Percentiles rank a stretch among this genome's conserved stretches.
phyloP scores from a whole-genome alignment of 208 protist genomes.

The Leishmania major region DNA sequence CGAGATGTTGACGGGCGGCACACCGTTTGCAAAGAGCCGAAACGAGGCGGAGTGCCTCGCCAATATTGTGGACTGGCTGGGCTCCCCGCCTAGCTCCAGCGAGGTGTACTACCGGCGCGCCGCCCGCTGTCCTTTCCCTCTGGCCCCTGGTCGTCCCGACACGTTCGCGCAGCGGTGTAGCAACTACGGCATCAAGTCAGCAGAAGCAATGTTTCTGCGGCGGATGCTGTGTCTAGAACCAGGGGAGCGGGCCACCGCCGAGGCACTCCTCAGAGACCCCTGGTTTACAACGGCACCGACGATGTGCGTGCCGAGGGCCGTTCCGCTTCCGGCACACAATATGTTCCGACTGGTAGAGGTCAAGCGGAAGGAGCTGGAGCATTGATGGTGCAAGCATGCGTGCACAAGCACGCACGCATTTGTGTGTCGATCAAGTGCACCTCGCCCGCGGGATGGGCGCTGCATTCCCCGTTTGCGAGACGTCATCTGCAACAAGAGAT shows the following conservation, averaged over 20 bases:
- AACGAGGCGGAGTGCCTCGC: conserved; percentile 60
- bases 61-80: conserved; percentile 81
- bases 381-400: background rate
- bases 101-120: conserved; percentile 42
- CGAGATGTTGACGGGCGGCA: conserved; percentile 97
- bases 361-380: conserved; percentile 23
- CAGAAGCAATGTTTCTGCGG: conserved; percentile 61
- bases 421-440: background rate
- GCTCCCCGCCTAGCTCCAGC: conserved; percentile 57
- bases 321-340: conserved; percentile 67
- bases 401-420: background rate
- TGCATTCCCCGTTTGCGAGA: background rate
- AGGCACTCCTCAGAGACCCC: conserved; percentile 53
- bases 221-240: conserved; percentile 85
- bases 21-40: conserved; percentile 81
- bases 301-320: conserved; percentile 54
- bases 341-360: conserved; percentile 73
- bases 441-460: background rate
- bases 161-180: conserved; percentile 66
- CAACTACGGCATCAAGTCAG: conserved; percentile 35
- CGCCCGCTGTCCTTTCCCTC: conserved; percentile 11
- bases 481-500: background rate
- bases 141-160: conserved; percentile 36
- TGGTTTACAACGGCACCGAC: conserved; percentile 76
- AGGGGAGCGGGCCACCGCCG: conserved; percentile 46